Conservation (phyloP, 179 eudicot species). For the Sideroxylon spinosum region DNA sequence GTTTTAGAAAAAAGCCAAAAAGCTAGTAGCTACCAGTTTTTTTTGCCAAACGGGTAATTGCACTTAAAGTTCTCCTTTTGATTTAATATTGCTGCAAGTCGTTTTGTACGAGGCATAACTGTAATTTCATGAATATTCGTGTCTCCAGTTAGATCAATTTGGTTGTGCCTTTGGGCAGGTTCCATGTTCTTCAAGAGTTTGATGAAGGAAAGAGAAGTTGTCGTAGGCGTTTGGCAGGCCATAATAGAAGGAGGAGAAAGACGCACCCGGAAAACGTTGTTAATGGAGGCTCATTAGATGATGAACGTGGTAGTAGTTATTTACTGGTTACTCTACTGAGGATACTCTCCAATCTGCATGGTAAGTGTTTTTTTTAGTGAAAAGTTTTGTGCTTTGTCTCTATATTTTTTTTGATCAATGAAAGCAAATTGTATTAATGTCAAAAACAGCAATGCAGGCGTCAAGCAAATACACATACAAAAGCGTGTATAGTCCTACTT, state of each 20-base stretch:
- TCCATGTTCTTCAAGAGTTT: constrained; percentile 80
- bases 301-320: constrained; percentile 53
- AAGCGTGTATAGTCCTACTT: too few species aligned
- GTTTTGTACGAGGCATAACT: not conserved
- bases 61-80: not conserved
- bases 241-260: constrained; percentile 79
- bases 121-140: not conserved
- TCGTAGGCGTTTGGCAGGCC: constrained; percentile 86
- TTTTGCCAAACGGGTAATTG: too few species aligned
- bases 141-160: constrained; percentile 3
- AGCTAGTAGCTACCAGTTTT: too few species aligned
- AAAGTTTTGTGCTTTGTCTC: not conserved
- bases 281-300: constrained; percentile 38
- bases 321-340: constrained; percentile 52
- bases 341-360: constrained; percentile 58
- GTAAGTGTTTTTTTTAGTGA: constrained; percentile 42
- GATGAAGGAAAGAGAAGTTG: constrained; percentile 94
- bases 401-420: too few species aligned
- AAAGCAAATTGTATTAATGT: too few species aligned
- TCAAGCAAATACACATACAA: too few species aligned
- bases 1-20: too few species aligned
- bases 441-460: too few species aligned
- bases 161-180: constrained; percentile 37
- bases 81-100: not conserved
- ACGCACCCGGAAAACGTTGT: constrained; percentile 55